Evolutionary conservation across 805 yeast species (phyloP), one percentile per base, ranked within the genome.

Genomic region (Clavispora fructus): DNA sequence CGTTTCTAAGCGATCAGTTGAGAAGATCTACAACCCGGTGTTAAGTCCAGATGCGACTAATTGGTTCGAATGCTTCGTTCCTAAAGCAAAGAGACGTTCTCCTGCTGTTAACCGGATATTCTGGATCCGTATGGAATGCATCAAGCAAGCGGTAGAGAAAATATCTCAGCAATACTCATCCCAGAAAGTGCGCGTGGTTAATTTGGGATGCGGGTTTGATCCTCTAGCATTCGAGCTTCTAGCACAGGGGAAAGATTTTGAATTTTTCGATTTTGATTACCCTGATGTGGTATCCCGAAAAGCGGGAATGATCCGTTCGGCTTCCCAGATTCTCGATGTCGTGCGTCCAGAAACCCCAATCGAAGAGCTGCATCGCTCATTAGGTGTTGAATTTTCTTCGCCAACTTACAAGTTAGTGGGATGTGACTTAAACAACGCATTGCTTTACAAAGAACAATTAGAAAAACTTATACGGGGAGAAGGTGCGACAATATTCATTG

Each of bases 31-130:
- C 52, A 58, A 67, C 12, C 46, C 60, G 0, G 55, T 58, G 41
- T 59, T 66, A 33, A 56, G 68, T 53, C 61, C 73, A 23, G 58
- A 74, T 10, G 28, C 58, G 17, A 61, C 62, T 12, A 69, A 69
- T 45, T 86, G 83, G 69, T 85, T 87, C 58, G 74, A 79, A 46
- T 71, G 74, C 52, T 87, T 87, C 64, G 95, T 87, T 2, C 74
- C 75, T 29, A 81, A 79, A 49, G 74, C 79, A 1, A 80, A 79
- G 42, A 69, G 91, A 60, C 67, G 95, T 40, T 82, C 92, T 0
- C 95, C 95, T 0, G 82, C 86, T 4, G 85, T 87, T 33, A 87
- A 87, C 57, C 67, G 95, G 53, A 95, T 95, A 0, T 87, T 87
- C 62, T 87, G 94, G 91, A 68, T 85, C 10, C 69, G 95, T 47